Evolutionary conservation across 75 land plant genomes (phyloP).

Genomic region (Picea sitchensis): DNA sequence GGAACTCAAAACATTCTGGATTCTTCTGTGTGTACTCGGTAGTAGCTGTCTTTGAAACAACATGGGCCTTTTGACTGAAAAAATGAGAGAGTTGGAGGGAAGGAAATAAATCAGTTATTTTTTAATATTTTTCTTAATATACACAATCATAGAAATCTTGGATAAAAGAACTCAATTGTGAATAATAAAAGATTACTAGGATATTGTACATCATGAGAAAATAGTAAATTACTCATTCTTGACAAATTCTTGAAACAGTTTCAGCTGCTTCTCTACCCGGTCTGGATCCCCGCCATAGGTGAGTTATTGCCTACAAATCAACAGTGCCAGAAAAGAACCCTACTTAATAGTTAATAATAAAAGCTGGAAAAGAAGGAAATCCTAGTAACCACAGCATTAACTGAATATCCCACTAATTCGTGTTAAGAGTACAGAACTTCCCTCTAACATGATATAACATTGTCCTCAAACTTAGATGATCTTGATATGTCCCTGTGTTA

Average conservation of each 20-base stretch:
- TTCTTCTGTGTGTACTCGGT: no score
- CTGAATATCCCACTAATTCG: neutral
- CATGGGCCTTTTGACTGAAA: no score
- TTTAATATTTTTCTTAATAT: no score
- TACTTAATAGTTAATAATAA: conserved; percentile 1
- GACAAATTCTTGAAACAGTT: neutral
- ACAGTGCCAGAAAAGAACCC: conserved; percentile 4
- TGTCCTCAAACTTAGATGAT: neutral
- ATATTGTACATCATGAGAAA: neutral
- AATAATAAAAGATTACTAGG: neutral
- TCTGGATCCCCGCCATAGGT: conserved; percentile 11
- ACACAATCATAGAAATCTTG: no score
- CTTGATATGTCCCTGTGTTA: neutral
- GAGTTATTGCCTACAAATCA: conserved; percentile 11
- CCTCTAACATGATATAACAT: neutral
- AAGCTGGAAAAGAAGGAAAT: neutral
- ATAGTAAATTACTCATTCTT: neutral
- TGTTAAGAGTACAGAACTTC: neutral
- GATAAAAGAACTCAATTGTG: neutral
- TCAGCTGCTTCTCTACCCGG: neutral
- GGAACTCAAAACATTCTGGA: no score
- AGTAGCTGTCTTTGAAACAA: no score
- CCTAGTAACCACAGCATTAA: neutral
- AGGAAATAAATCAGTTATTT: no score
- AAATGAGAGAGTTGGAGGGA: no score